Evolutionary conservation across 306 rosid species (phyloP).

Genomic region (Quercus engelmannii): DNA sequence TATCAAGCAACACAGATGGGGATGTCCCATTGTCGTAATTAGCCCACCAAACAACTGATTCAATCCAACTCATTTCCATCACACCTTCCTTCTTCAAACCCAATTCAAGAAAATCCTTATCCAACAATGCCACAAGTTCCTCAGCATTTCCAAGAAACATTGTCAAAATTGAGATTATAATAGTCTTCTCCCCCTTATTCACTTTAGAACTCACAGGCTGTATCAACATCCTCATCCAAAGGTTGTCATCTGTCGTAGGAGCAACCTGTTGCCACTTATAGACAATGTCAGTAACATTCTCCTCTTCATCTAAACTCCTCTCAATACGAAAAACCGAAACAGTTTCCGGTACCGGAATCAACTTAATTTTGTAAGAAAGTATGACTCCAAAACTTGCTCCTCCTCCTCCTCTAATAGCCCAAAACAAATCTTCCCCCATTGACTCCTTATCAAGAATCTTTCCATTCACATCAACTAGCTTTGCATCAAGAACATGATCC

Average conservation of each 20-base stretch:
- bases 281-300: constrained; percentile 52
- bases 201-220: constrained; percentile 36
- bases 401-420: constrained; percentile 86
- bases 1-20: constrained; percentile 42
- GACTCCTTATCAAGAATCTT: constrained; percentile 42
- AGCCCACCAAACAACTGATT: constrained; percentile 60
- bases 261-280: constrained; percentile 67
- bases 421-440: constrained; percentile 83
- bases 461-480: constrained; percentile 59
- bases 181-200: constrained; percentile 23
- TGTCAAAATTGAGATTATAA: constrained; percentile 32
- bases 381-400: constrained; percentile 77
- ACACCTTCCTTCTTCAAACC: constrained; percentile 47
- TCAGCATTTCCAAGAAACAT: constrained; percentile 50
- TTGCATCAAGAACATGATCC: constrained; percentile 64
- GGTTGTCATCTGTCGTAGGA: constrained; percentile 31
- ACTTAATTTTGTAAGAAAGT: constrained; percentile 46
- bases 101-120: constrained; percentile 45
- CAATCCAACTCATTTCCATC: constrained; percentile 64
- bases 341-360: constrained; percentile 55
- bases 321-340: constrained; percentile 50
- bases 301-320: constrained; percentile 31
- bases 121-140: constrained; percentile 34
- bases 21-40: constrained; percentile 21
- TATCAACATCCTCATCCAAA: constrained; percentile 52